A percentile compares a stretch with the other conserved stretches of the same genome.
Evolutionary conservation across 2,329 filamentous ascomycete genomes (phyloP).

Genomic region (Colletotrichum spaethianum): DNA sequence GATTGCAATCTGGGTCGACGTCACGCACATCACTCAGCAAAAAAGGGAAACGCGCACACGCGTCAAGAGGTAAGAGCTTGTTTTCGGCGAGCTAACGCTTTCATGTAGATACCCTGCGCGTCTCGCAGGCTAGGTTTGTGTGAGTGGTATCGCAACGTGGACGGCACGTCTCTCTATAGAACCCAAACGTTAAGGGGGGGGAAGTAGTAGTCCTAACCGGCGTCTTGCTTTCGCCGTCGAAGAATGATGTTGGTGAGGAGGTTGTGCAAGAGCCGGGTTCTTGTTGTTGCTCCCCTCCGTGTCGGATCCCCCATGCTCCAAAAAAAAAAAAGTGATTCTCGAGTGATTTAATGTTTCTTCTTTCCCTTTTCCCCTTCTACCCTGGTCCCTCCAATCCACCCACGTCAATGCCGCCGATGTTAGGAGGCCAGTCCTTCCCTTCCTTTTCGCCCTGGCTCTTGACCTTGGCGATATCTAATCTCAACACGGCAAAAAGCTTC

Average conservation of each 20-base stretch:
- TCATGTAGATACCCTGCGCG: not conserved
- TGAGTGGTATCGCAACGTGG: conserved; percentile 8
- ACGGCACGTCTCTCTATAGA: conserved; percentile 1
- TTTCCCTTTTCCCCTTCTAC: not conserved
- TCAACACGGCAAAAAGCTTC: not conserved
- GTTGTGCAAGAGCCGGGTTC: not conserved
- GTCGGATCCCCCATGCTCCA: not conserved
- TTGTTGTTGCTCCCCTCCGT: not conserved
- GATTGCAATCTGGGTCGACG: too few relatives aligned
- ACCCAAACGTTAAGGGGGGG: not conserved
- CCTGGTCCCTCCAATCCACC: not conserved
- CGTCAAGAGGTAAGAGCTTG: not conserved
- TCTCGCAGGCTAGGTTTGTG: not conserved
- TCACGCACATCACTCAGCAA: not conserved
- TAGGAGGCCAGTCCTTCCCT: not conserved
- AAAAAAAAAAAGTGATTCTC: not conserved
- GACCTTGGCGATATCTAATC: not conserved
- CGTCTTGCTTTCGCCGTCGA: conserved; percentile 1
- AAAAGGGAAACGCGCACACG: not conserved
- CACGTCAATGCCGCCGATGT: not conserved
- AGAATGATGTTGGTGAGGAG: not conserved
- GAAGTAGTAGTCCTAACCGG: conserved; percentile 4
- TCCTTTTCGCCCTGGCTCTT: too few relatives aligned
- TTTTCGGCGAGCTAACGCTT: not conserved
- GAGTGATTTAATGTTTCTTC: not conserved